Base-by-base conservation (phyloP, 1,284 basidiomycete genomes). In the Cryptococcus amylolentus region DNA sequence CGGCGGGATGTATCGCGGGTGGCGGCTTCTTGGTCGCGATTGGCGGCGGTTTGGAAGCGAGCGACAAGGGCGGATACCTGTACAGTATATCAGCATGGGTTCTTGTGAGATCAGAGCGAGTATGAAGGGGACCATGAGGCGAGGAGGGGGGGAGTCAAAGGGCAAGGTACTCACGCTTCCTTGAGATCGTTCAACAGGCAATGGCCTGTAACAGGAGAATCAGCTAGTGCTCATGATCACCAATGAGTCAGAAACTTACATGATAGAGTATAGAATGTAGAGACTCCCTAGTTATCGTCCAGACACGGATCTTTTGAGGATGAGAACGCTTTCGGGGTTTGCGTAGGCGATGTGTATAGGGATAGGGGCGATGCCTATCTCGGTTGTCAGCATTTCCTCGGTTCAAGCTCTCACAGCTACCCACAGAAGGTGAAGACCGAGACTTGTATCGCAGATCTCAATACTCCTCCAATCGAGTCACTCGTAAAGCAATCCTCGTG, bases 61-160 rank as follows among this genome's bases (percentile, higher is more conserved):
- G 68, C 68, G 7, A 70, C 68, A 2, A 70, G 56, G n/a, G 67
- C 64, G 7, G 67, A 69, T 6, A 70, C 68, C 68, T 70, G 20
- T 44, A 8, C 5, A 10, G 31, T 12, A 10, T 27, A 31, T 38
- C 27, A 39, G 40, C n/a, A 13, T 27, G 41, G 23, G 39, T 10
- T 8, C 6, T 35, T 35, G 3, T 23, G 23, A 2, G 23, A 23
- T 23, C 23, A 23, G 23, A 23, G 23, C 23, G 3, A 35, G 31
- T 35, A 35, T 35, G 31, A 10, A 10, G 31, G 10, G 31, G 31
- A 27, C 2, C 12, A 5, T 5, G 31, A 53, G 49, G 23, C 3
- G 40, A n/a, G 27, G 18, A 28, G 54, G 4, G 20, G 14, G 20
- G 42, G 27, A 6, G 20, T 37, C 1, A 16, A 35, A 7, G n/a